Base-by-base conservation (phyloP, 2,329 filamentous ascomycete genomes). In the Epichloe aotearoae region DNA sequence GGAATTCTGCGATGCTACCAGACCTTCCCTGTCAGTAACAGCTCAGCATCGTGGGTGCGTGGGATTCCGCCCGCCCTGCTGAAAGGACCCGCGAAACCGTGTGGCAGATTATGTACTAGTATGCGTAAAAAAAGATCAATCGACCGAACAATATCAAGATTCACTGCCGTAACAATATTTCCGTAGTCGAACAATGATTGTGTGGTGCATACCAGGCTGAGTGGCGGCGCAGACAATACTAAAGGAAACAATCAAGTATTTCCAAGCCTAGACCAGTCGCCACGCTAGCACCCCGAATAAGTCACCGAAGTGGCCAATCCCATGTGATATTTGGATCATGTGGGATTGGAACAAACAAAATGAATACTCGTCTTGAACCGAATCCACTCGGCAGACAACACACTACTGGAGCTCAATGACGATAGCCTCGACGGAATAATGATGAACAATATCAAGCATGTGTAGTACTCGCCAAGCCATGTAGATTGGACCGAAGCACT, bases 141-240 rank as follows among this genome's bases (percentile, higher is more conserved):
- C 26, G 26, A 26, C 8, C 26, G 26, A 26, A 26, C 26, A 26
- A 26, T 26, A 26, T 8, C 26, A 26, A 26, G 26, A 26, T 26
- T 26, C 26, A 26, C 26, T 26, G 26, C 26, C 26, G 26, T 7
- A 26, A 8, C 26, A 26, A 3, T 1, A 26, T 8, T 8, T 26
- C 7, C 26, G 26, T 8, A 8, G 2, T 26, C 40, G 40, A 42
- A 42, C 40, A 42, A 44, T 44, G n/a, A 15, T 45, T 36, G 30
- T 45, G 43, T 45, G 43, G 30, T 15, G 43, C 26, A 45, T 5
- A 4, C 12, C 10, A 23, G 17, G 20, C 26, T 39, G 34, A 17
- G 50, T 45, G 50, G 50, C 41, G 50, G 23, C n/a, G 5, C 46
- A 50, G 56, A 63, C 57, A 62, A 59, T 59, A 59, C 42, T 47